Conservation (phyloP, 306 rosid species). For the Castanea mollissima region DNA sequence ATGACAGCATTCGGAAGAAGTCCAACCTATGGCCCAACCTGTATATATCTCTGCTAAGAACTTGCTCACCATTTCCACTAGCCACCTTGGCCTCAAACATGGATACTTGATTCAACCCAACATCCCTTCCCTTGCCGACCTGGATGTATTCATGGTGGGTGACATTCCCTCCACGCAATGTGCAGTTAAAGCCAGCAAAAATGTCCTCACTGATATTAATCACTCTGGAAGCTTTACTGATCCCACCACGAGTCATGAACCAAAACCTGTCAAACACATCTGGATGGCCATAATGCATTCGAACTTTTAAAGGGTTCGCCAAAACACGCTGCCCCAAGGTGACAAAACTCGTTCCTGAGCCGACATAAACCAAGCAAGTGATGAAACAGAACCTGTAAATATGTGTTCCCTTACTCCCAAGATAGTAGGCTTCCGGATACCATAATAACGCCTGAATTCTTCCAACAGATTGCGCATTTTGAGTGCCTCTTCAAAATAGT, state of each 20-base stretch:
- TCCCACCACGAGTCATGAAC: constrained; percentile 84
- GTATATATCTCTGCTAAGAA: constrained; percentile 77
- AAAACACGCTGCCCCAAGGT: constrained; percentile 88
- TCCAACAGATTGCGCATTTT: constrained; percentile 79
- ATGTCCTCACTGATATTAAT: constrained; percentile 92
- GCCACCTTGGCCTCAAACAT: constrained; percentile 97
- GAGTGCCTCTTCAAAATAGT: constrained; percentile 92
- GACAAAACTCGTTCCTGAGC: constrained; percentile 92
- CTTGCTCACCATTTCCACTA: constrained; percentile 92
- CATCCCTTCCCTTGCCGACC: constrained; percentile 95
- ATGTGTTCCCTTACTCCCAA: constrained; percentile 90
- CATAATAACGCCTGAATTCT: constrained; percentile 57
- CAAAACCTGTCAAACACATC: constrained; percentile 93
- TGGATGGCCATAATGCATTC: constrained; percentile 98
- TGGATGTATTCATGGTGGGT: constrained; percentile 95
- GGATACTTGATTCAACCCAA: constrained; percentile 80
- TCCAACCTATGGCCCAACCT: constrained; percentile 86
- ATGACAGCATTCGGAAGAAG: constrained; percentile 81
- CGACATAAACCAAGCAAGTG: constrained; percentile 97
- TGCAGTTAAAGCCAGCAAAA: constrained; percentile 87
- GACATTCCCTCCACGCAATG: constrained; percentile 79
- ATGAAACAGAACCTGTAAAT: constrained; percentile 90
- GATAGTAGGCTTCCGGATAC: constrained; percentile 73
- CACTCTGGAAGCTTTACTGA: constrained; percentile 91
- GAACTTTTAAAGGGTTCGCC: constrained; percentile 77